Conservation (phyloP, 2,329 filamentous ascomycete genomes). For the Beauveria sp. region DNA sequence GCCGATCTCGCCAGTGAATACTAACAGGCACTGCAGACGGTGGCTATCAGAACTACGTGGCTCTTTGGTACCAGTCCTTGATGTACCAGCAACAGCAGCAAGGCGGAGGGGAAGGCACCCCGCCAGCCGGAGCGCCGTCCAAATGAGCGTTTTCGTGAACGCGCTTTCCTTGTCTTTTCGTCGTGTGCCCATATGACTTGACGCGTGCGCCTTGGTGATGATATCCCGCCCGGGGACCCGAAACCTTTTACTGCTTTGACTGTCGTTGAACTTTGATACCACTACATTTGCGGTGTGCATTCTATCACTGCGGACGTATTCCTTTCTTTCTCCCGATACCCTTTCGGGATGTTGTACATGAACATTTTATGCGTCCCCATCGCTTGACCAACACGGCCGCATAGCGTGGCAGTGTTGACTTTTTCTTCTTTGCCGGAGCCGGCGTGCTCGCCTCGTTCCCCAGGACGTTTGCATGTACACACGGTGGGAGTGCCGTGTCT, state of each 20-base stretch:
- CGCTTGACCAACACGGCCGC: background rate
- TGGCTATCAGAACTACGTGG: conserved; percentile 72
- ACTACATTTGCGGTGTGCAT: background rate
- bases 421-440: background rate
- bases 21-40: conserved; percentile 47
- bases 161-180: background rate
- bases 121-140: conserved; percentile 24
- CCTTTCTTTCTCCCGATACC: background rate
- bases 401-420: background rate
- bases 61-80: conserved; percentile 71
- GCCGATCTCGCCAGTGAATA: conserved; percentile 12
- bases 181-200: background rate
- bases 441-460: background rate
- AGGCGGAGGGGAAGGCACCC: conserved; percentile 25
- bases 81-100: conserved; percentile 36
- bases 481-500: background rate
- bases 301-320: background rate
- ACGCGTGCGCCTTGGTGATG: background rate
- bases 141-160: conserved; percentile 26
- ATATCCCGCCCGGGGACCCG: background rate
- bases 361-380: background rate
- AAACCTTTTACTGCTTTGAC: background rate
- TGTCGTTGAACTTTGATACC: background rate
- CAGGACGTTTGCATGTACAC: background rate
- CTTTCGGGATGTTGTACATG: background rate